Evolutionary conservation across 345 rosid species (phyloP).

Genomic region (Hibiscus syriacus): DNA sequence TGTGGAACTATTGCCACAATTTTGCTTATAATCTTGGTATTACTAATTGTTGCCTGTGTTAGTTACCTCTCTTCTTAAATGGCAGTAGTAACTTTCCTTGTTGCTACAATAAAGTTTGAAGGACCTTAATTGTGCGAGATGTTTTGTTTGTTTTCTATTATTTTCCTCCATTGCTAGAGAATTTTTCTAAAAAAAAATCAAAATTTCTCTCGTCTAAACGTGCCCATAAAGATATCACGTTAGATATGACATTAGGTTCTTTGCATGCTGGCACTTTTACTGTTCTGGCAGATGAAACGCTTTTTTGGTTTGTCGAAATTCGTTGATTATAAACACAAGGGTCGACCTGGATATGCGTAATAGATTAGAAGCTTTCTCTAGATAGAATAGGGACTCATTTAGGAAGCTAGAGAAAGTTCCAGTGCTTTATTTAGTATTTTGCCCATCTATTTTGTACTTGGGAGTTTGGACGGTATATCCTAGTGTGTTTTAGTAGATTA

Average conservation of each 20-base stretch:
- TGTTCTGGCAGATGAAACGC: not conserved
- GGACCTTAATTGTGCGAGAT: not conserved
- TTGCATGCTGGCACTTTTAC: not conserved
- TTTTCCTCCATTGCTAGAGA: not conserved
- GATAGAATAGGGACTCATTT: not conserved
- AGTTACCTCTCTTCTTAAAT: not conserved
- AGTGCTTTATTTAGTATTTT: not conserved
- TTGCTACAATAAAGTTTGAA: not conserved
- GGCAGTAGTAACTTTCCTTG: not conserved
- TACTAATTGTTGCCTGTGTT: not conserved
- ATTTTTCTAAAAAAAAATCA: too few relatives aligned
- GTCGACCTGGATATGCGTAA: not conserved
- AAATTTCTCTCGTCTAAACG: too few relatives aligned
- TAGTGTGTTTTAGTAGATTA: not conserved
- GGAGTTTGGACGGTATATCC: not conserved
- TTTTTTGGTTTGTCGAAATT: not conserved
- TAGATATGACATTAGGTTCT: not conserved
- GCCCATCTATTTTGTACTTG: not conserved
- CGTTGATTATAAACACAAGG: not conserved
- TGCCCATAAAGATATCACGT: not conserved
- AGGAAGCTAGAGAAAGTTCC: not conserved
- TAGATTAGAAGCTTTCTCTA: not conserved
- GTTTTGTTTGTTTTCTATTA: not conserved
- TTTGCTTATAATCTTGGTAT: not conserved
- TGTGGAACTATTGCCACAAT: not conserved